These are phyloP conservation scores for Alternaria atra DNA, from an alignment of 2,329 filamentous ascomycete genomes.

Conservation along the genomic window DNA sequence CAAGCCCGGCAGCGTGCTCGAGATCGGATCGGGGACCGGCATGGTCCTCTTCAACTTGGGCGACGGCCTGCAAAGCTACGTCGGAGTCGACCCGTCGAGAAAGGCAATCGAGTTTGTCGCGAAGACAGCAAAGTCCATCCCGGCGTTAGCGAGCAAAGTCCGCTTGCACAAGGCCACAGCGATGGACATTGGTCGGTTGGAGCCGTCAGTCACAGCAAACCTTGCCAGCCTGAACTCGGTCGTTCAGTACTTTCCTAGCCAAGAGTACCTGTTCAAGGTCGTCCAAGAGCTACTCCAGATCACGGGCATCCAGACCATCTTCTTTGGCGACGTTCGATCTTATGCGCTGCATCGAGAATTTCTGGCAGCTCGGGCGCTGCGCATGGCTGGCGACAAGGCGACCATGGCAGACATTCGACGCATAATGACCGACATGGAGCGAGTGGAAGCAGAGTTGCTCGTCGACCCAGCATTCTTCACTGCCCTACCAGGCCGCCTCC, in stretches of 20 bases:
- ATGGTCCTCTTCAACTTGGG: slow-evolving; percentile 23
- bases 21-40: slow-evolving; percentile 17
- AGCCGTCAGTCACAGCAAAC: neutral
- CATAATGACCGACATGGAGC: slow-evolving; percentile 12
- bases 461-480: slow-evolving; percentile 19
- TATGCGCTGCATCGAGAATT: slow-evolving; percentile 14
- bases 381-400: slow-evolving; percentile 1
- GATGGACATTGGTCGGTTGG: neutral
- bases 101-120: slow-evolving; percentile 9
- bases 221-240: slow-evolving; percentile 16
- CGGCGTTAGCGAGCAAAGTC: slow-evolving; percentile 7
- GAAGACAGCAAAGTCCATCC: slow-evolving; percentile 10
- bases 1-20: slow-evolving; percentile 5
- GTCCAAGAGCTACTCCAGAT: neutral
- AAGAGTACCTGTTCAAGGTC: slow-evolving; percentile 16
- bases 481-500: neutral
- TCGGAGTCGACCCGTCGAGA: slow-evolving; percentile 11
- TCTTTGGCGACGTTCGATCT: slow-evolving; percentile 17
- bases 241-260: slow-evolving; percentile 22
- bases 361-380: slow-evolving; percentile 1
- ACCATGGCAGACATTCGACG: slow-evolving; percentile 2
- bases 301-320: neutral
- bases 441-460: slow-evolving; percentile 6
- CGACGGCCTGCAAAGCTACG: slow-evolving; percentile 5
- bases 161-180: neutral